Percentiles rank a stretch among this genome's conserved stretches.
phyloP scores from a whole-genome alignment of 352 stramenopile species.

The Globisporangium recalcitrans region DNA sequence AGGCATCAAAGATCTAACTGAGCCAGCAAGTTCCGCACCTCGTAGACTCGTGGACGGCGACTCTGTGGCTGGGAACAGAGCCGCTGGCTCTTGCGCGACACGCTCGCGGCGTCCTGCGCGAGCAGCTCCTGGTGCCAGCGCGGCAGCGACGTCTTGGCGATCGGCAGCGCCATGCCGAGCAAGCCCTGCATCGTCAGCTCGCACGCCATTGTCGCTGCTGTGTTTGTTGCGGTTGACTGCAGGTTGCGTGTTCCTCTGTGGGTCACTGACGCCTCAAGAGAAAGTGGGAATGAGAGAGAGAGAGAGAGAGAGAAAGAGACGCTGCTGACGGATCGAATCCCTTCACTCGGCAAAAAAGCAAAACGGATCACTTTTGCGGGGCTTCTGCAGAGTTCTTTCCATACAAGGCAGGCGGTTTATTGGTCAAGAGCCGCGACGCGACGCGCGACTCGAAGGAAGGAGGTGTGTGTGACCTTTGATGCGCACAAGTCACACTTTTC shows the following conservation, averaged over 20 bases:
- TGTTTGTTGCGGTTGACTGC: not conserved
- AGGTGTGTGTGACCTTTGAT: not conserved
- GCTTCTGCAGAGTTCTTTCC: too few species aligned
- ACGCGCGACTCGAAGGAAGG: not conserved
- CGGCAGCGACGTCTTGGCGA: constrained; percentile 17
- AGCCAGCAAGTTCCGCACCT: constrained; percentile 11
- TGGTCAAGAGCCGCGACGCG: not conserved
- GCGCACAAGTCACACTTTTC: not conserved
- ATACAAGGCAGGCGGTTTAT: not conserved
- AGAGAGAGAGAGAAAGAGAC: not conserved
- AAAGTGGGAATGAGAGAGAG: not conserved
- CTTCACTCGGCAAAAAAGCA: not conserved
- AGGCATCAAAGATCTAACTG: not conserved
- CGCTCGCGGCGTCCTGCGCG: constrained; percentile 4
- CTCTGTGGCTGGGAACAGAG: constrained; percentile 3
- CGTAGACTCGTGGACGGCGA: constrained; percentile 13
- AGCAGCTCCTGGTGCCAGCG: constrained; percentile 29
- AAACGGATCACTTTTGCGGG: not conserved
- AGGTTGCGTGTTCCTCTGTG: not conserved
- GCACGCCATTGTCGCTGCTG: constrained; percentile 19
- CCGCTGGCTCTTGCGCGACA: constrained; percentile 24
- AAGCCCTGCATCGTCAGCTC: constrained; percentile 22
- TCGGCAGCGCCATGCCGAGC: constrained; percentile 23
- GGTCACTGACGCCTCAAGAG: constrained; percentile 4
- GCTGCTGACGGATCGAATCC: not conserved